These are phyloP conservation scores for Cyberlindnera meyerae DNA, from an alignment of 805 yeast genomes.

Conservation along the genomic window DNA sequence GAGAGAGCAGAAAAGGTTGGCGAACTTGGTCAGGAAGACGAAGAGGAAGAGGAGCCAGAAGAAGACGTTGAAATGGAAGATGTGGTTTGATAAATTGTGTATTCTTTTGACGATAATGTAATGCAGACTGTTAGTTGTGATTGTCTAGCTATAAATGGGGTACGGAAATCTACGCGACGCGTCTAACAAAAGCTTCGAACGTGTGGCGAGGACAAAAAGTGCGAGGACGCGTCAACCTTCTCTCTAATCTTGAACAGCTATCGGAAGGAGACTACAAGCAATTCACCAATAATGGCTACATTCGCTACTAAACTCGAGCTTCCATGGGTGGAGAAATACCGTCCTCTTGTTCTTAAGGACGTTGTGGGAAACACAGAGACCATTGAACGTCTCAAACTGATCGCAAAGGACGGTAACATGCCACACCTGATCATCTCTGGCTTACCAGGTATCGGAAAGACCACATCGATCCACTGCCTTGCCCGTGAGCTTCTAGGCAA, in stretches of 20 bases:
- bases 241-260: too few species aligned
- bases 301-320: slow-evolving; percentile 24
- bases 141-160: too few species aligned
- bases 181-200: too few species aligned
- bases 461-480: slow-evolving; percentile 87
- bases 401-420: slow-evolving; percentile 91
- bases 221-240: not conserved
- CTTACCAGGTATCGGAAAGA: slow-evolving; percentile 95
- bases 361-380: slow-evolving; percentile 94
- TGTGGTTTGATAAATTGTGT: slow-evolving; percentile 47
- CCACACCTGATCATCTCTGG: slow-evolving; percentile 97
- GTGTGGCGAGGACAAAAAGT: not conserved
- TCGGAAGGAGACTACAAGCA: too few species aligned
- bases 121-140: too few species aligned
- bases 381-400: slow-evolving; percentile 72
- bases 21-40: slow-evolving; percentile 35
- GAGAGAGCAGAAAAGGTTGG: slow-evolving; percentile 68
- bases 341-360: slow-evolving; percentile 75
- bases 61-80: slow-evolving; percentile 77
- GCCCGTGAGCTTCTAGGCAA: slow-evolving; percentile 80
- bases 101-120: too few species aligned
- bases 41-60: slow-evolving; percentile 54
- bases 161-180: too few species aligned
- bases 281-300: slow-evolving; percentile 8
- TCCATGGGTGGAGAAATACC: slow-evolving; percentile 84